These are phyloP conservation scores for Halophytophthora batemanensis DNA, from an alignment of 352 stramenopile species.

Conservation along the genomic window DNA sequence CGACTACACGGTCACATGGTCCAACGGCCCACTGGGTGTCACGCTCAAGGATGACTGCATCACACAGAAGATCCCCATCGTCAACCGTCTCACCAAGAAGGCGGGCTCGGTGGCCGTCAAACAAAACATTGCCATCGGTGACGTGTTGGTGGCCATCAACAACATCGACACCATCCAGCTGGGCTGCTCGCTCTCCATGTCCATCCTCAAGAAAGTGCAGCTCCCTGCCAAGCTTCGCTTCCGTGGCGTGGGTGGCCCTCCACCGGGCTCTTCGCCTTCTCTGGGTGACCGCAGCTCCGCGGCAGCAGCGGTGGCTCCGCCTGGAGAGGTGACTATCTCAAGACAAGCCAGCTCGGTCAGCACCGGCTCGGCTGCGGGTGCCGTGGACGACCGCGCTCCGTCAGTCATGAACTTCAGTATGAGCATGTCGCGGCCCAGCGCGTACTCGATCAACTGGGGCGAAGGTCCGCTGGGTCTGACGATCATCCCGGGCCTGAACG, in stretches of 20 bases:
- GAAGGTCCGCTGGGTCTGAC: constrained; percentile 79
- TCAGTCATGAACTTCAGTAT: constrained; percentile 39
- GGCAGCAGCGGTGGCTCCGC: constrained; percentile 1
- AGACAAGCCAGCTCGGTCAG: constrained; percentile 17
- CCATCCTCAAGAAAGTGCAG: constrained; percentile 87
- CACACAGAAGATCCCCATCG: constrained; percentile 84
- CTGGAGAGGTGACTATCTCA: constrained; percentile 24
- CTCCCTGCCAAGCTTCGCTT: constrained; percentile 81
- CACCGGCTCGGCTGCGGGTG: constrained; percentile 8
- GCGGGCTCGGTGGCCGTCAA: constrained; percentile 82
- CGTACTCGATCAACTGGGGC: constrained; percentile 78
- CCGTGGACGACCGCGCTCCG: constrained; percentile 22
- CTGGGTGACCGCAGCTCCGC: constrained; percentile 9
- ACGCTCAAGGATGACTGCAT: constrained; percentile 84
- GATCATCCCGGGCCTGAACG: constrained; percentile 82
- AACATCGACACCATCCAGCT: constrained; percentile 89
- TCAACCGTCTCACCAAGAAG: constrained; percentile 87
- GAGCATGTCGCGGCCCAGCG: constrained; percentile 59
- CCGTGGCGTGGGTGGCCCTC: constrained; percentile 67
- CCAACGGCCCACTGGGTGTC: constrained; percentile 80
- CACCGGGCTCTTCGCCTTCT: constrained; percentile 15
- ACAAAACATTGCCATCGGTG: constrained; percentile 86
- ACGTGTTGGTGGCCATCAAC: constrained; percentile 86
- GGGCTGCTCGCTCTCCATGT: constrained; percentile 85
- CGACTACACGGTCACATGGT: constrained; percentile 86